A percentile compares a stretch with the other conserved stretches of the same genome.
phyloP scores from a whole-genome alignment of 306 rosid genomes.

The Rosa rugosa region DNA sequence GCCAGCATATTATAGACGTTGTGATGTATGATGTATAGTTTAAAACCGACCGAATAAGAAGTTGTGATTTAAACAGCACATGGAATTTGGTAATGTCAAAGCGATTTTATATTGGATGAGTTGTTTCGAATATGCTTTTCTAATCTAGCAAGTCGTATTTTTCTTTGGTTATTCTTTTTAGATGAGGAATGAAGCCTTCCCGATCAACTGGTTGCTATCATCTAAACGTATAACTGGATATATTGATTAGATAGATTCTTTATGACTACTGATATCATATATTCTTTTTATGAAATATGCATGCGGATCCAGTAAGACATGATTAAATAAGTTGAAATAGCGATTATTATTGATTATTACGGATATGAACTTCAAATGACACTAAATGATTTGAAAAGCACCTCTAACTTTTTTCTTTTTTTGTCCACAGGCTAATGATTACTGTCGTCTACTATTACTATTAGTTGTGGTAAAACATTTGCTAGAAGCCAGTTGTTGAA shows the following conservation, averaged over 20 bases:
- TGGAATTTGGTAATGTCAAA: conserved; percentile 11
- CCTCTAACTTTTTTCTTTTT: background rate
- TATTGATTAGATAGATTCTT: background rate
- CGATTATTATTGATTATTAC: background rate
- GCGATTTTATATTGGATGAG: background rate
- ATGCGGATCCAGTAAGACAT: background rate
- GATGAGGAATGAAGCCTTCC: background rate
- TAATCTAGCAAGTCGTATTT: background rate
- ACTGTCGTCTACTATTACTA: background rate
- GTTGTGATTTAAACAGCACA: background rate
- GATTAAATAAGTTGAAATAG: background rate
- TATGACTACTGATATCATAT: background rate
- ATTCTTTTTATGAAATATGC: background rate
- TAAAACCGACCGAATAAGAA: background rate
- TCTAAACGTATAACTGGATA: background rate
- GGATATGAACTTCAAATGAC: background rate
- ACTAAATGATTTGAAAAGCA: background rate
- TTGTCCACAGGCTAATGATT: background rate
- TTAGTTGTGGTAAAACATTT: too few relatives aligned
- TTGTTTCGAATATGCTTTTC: background rate
- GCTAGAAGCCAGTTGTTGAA: background rate
- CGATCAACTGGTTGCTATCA: background rate
- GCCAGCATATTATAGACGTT: background rate
- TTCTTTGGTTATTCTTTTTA: background rate
- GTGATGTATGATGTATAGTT: background rate